phyloP scores from a whole-genome alignment of 2,329 filamentous ascomycete genomes.

The Neonectria hederae region DNA sequence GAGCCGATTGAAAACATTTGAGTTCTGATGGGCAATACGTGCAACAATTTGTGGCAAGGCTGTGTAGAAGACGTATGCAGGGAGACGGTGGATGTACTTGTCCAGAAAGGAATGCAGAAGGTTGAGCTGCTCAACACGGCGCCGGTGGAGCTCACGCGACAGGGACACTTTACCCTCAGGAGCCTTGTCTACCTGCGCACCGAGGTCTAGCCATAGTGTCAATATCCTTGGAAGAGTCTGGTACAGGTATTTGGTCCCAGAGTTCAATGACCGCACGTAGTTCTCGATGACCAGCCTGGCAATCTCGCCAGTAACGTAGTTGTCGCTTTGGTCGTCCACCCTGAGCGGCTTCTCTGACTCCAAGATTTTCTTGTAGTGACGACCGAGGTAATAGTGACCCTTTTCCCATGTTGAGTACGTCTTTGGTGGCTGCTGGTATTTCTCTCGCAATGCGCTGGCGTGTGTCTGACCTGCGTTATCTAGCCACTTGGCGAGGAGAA shows the following conservation, averaged over 20 bases:
- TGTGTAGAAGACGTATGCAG: constrained; percentile 82
- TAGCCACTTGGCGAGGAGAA: constrained; percentile 95
- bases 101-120: constrained; percentile 78
- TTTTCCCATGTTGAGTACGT: constrained; percentile 85
- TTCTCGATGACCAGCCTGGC: constrained; percentile 93
- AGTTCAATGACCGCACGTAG: constrained; percentile 85
- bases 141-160: constrained; percentile 61
- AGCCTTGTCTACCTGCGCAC: constrained; percentile 74
- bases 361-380: constrained; percentile 95
- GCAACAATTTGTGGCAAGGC: constrained; percentile 92
- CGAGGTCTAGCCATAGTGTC: constrained; percentile 94
- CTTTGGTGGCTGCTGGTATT: constrained; percentile 85
- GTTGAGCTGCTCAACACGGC: constrained; percentile 72
- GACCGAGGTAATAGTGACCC: constrained; percentile 94
- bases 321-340: constrained; percentile 78
- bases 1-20: constrained; percentile 78
- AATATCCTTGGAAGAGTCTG: constrained; percentile 92
- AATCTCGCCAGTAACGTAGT: constrained; percentile 81
- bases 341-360: constrained; percentile 86
- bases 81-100: constrained; percentile 79
- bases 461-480: constrained; percentile 95
- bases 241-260: constrained; percentile 94
- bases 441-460: constrained; percentile 78
- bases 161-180: constrained; percentile 64
- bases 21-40: constrained; percentile 89